Evolutionary conservation across 148 eudicot species (phyloP), one percentile per base, ranked within the genome.

Genomic region (Linanthus parryae): DNA sequence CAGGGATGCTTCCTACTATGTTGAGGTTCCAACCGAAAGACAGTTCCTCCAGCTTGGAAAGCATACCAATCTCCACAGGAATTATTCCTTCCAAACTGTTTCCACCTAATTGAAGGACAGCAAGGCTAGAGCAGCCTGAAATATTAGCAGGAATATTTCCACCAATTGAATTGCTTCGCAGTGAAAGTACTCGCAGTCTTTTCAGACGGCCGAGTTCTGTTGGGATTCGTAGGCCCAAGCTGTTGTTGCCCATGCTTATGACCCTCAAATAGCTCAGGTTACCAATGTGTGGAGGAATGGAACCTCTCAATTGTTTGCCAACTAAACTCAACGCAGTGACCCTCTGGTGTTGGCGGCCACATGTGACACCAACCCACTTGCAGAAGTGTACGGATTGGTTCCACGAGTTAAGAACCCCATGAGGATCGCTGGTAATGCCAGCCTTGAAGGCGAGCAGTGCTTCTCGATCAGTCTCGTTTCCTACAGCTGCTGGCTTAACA

Each of bases 361-460:
- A 80, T 8, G 15, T 28, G 22, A 80, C 54, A 0, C 86, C 82
- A 1, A 42, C 44, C 82, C 82, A 73, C 4, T 17, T 7, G 62
- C 86, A 80, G 30, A 70, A 66, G 25, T 47, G 68, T n/a, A 45
- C 0, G n/a, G 82, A 73, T 44, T 48, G 21, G 34, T 76, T 76
- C 86, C 86, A 80, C 7, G 74, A 70, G 34, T 20, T 17, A 3
- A 66, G 39, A 43, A 62, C 49, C 7, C 59, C 54, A 0, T 29
- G 12, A 2, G 72, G 52, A 27, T 39, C 72, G n/a, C 41, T 48
- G 0, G 37, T 24, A 2, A 66, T 44, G 4, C 36, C 17, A 0
- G 58, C 59, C 61, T 70, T 80, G 51, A 80, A 67, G 16, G 66
- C 66, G 20, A 73, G 51, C 52, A 80, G 54, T 18, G 78, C 75